Evolutionary conservation across 495 filamentous ascomycete species (phyloP), one percentile per base, ranked within the genome.

Genomic region (Aspergillus saccharolyticus): DNA sequence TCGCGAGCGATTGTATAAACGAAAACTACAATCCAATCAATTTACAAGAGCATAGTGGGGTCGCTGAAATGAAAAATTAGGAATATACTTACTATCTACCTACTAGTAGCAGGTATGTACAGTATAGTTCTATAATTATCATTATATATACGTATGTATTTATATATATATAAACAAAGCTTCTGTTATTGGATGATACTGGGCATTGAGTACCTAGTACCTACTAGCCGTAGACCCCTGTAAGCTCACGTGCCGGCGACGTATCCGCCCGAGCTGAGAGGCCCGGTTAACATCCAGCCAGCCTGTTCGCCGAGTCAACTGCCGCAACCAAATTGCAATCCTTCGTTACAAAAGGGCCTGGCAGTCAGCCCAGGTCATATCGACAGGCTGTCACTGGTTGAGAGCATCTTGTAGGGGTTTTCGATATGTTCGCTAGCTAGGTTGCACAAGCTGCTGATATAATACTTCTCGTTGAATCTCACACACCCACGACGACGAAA

Each of bases 341-440:
- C 33, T 2, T 12, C 12, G 33, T 39, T 2, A 2, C 33, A 39
- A 9, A 12, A 39, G 7, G 14, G 33, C 2, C 33, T 39, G 2
- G n/a, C n/a, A n/a, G 33, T 39, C 33, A 39, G 33, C 33, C 12
- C 33, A 9, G 14, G 33, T 12, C 12, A 39, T 10, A 9, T 12
- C 7, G 12, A 39, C 33, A 39, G 33, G 33, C 33, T 39, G 33
- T 5, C 12, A 15, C 33, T 39, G 33, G 33, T 15, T 12, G 33
- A 10, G 33, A 39, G 33, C 33, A 12, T 39, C 33, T 12, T 2
- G 10, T 15, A 39, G 2, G 28, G 25, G 10, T 17, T 14, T 16
- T 16, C 14, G 22, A 30, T n/a, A 53, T 53, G 51, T 18, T 15
- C 17, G 10, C 53, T 19, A 42, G 45, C 53, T 55, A 52, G 8